Conservation (phyloP, 2,329 filamentous ascomycete genomes). For the Lecanoromycetidae sp. region DNA sequence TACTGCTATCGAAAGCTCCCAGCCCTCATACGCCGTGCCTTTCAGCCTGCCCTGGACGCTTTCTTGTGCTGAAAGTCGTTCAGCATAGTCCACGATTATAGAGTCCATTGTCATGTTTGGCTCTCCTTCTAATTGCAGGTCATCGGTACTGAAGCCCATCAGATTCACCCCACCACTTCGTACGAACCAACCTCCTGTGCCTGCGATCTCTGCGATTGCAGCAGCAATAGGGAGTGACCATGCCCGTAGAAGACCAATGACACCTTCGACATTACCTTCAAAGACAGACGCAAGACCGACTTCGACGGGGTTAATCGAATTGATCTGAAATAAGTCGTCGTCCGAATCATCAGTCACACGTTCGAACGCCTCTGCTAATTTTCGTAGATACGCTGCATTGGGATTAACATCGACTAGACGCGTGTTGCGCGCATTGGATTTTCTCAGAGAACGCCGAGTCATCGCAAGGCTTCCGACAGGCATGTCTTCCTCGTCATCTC, state of each 20-base stretch:
- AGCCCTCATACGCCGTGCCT: conserved; percentile 50
- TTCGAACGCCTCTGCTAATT: conserved; percentile 59
- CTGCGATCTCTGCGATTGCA: conserved; percentile 70
- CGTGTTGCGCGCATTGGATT: conserved; percentile 30
- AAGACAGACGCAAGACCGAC: conserved; percentile 71
- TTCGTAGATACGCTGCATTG: conserved; percentile 59
- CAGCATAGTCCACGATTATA: conserved; percentile 64
- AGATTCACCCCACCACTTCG: conserved; percentile 42
- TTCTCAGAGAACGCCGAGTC: conserved; percentile 33
- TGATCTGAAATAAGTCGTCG: conserved; percentile 57
- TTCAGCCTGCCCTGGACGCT: conserved; percentile 26
- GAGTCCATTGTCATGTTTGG: conserved; percentile 59
- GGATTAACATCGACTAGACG: conserved; percentile 39
- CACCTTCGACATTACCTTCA: conserved; percentile 67
- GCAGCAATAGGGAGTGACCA: conserved; percentile 74
- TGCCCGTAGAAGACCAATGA: conserved; percentile 58
- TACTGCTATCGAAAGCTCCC: conserved; percentile 78
- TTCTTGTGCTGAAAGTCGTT: conserved; percentile 39
- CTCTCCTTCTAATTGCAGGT: background rate
- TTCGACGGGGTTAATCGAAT: conserved; percentile 63
- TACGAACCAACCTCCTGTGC: conserved; percentile 72
- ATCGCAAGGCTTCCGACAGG: conserved; percentile 32
- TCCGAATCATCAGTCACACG: conserved; percentile 50
- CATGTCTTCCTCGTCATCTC: conserved; percentile 47
- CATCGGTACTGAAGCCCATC: conserved; percentile 40